Evolutionary conservation across 2,329 filamentous ascomycete species (phyloP).

Genomic region (Chrysoporthe cubensis): DNA sequence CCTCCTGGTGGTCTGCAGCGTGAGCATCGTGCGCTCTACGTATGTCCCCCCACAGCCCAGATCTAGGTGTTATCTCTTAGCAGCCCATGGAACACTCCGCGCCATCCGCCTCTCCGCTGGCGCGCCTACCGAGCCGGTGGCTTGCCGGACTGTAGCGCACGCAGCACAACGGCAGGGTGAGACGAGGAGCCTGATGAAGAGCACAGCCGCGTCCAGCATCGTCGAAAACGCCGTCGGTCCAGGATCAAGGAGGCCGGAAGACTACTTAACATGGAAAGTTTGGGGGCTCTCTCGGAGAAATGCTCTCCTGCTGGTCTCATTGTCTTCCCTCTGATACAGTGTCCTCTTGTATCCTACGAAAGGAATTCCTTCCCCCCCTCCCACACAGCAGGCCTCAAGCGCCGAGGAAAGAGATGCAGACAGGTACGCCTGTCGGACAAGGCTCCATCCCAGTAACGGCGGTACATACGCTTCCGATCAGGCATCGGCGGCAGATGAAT

Average conservation of each 20-base stretch:
- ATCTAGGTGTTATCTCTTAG: too few relatives aligned
- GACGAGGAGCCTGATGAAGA: too few relatives aligned
- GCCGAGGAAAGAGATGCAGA: not conserved
- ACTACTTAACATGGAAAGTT: too few relatives aligned
- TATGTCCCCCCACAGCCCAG: too few relatives aligned
- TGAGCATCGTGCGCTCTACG: too few relatives aligned
- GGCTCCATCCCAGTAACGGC: not conserved
- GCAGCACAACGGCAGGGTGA: too few relatives aligned
- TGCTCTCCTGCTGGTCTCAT: not conserved
- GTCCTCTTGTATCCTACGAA: not conserved
- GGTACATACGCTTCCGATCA: not conserved
- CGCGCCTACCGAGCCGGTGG: too few relatives aligned
- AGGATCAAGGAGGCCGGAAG: not conserved
- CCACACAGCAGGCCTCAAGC: not conserved
- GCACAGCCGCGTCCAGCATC: too few relatives aligned
- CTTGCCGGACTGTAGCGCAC: too few relatives aligned
- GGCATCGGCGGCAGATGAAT: not conserved
- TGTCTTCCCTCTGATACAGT: not conserved
- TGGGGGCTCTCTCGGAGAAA: not conserved
- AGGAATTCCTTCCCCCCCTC: not conserved
- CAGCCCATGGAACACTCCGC: too few relatives aligned
- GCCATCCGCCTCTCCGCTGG: too few relatives aligned
- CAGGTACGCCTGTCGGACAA: not conserved
- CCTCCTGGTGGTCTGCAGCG: too few relatives aligned
- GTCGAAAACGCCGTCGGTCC: not conserved